These are phyloP conservation scores for Skeletonema potamos DNA, from an alignment of 108 stramenopile genomes.

Conservation along the genomic window DNA sequence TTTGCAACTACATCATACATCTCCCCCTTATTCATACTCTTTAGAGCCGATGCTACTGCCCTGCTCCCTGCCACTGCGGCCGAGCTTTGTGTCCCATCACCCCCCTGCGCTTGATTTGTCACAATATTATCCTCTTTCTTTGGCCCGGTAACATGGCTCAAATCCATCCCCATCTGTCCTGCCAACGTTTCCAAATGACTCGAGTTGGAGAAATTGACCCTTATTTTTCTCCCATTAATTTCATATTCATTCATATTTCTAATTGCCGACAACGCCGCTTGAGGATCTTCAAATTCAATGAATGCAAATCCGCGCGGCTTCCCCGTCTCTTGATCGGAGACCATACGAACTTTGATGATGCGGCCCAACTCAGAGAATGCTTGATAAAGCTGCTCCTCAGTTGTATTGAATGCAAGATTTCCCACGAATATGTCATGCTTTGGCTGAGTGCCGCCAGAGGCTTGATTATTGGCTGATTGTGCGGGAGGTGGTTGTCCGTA, in stretches of 20 bases:
- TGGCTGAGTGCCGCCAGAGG: conserved; percentile 19
- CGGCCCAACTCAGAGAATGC: conserved; percentile 91
- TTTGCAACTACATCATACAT: conserved; percentile 90
- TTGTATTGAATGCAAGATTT: conserved; percentile 91
- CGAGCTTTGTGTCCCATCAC: background rate
- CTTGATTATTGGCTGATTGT: background rate
- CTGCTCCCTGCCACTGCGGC: conserved; percentile 62
- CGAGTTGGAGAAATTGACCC: conserved; percentile 93
- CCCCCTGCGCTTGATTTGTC: conserved; percentile 20
- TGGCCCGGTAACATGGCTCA: conserved; percentile 40
- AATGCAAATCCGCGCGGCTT: conserved; percentile 96
- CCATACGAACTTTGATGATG: conserved; percentile 89
- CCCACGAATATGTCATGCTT: conserved; percentile 91
- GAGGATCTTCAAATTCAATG: conserved; percentile 96
- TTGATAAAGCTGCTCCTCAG: conserved; percentile 89
- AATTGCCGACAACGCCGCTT: conserved; percentile 93
- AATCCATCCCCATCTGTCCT: conserved; percentile 88
- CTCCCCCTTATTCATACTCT: conserved; percentile 84
- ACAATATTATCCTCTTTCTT: conserved; percentile 11
- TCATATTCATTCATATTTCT: conserved; percentile 97
- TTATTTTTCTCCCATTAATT: conserved; percentile 88
- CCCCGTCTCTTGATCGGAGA: conserved; percentile 91
- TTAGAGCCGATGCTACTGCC: conserved; percentile 78
- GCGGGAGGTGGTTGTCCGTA: background rate
- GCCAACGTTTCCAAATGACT: conserved; percentile 86